Percentiles rank a stretch among this genome's conserved stretches.
Evolutionary conservation across 2,329 filamentous ascomycete genomes (phyloP).

Genomic region (Malbranchea zuffiana): DNA sequence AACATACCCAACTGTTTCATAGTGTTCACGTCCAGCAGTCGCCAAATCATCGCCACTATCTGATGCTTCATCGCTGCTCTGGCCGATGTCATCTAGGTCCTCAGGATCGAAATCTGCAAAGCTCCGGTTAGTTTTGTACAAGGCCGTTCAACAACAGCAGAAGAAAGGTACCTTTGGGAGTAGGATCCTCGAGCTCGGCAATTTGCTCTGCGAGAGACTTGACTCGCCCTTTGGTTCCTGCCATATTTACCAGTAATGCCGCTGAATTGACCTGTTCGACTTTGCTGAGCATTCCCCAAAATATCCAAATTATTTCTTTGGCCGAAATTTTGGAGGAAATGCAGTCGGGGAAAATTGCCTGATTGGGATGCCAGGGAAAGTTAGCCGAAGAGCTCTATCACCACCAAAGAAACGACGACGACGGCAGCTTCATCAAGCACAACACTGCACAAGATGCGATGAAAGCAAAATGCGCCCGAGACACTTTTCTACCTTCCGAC

Average conservation of each 20-base stretch:
- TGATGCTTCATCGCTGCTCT: conserved; percentile 45
- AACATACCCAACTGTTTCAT: conserved; percentile 59
- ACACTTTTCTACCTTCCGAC: conserved; percentile 46
- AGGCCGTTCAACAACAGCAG: conserved; percentile 6
- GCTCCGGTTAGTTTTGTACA: conserved; percentile 3
- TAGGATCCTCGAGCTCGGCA: conserved; percentile 51
- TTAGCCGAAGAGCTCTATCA: not conserved
- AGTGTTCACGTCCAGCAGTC: conserved; percentile 70
- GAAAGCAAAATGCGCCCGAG: conserved; percentile 29
- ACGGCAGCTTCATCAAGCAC: too few species aligned
- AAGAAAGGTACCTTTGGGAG: conserved; percentile 46
- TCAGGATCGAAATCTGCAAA: conserved; percentile 69
- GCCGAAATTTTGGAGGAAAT: too few species aligned
- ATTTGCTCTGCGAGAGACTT: conserved; percentile 50
- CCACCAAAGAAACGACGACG: not conserved
- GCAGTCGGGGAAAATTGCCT: too few species aligned
- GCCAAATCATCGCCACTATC: conserved; percentile 37
- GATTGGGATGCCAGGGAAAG: too few species aligned
- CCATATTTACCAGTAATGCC: conserved; percentile 20
- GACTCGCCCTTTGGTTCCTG: conserved; percentile 39
- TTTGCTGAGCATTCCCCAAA: not conserved
- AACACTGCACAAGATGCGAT: not conserved
- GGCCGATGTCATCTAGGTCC: conserved; percentile 47
- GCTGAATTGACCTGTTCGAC: too few species aligned
- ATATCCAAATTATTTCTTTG: not conserved